Base-by-base conservation (phyloP, 2,329 filamentous ascomycete species). In the Verticillium zaregamsianum region DNA sequence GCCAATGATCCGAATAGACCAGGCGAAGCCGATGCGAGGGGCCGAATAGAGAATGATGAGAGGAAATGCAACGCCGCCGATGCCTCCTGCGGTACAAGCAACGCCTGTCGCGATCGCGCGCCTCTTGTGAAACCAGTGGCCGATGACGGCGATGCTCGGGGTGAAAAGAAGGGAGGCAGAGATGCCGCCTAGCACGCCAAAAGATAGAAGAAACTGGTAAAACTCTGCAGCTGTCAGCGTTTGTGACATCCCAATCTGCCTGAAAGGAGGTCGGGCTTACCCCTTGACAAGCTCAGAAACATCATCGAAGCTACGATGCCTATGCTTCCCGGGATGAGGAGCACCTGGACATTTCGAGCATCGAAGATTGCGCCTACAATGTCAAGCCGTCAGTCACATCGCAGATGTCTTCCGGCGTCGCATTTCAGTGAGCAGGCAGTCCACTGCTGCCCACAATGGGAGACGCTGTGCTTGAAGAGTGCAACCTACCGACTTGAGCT, bases 171-270 rank as follows among this genome's bases (percentile, higher is more conserved):
- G 77, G 1, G 86, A 88, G 0, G 86, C 85, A 1, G 86, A 87
- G 0, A 86, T 66, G 3, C 90, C 90, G n/a, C 84, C 85, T 1
- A 90, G 70, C 0, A 92, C 73, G 6, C 88, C 88, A 65, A 91
- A 90, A 3, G 85, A 82, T 31, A 93, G 74, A 69, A 92, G 82
- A 69, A 92, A 91, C 54, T 92, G 88, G 80, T 86, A 90, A 70
- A 89, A 90, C 65, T 84, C 73, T 77, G 61, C 6, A 9, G 14
- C 3, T 23, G 25, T 14, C 35, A 9, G 40, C 15, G 14, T 40
- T 14, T n/a, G 35, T 55, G 4, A 40, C 15, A n/a, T 15, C 14
- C n/a, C 8, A 11, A 5, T 1, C 25, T 28, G 28, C 6, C 28
- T 28, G 9, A 5, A 2, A 40, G n/a, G 55, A 17, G 35, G 28